A percentile compares a stretch with the other conserved stretches of the same genome.
These are phyloP conservation scores for Echinochloa phyllopogon DNA, from an alignment of 176 grass and related monocot species.

Conservation along the genomic window DNA sequence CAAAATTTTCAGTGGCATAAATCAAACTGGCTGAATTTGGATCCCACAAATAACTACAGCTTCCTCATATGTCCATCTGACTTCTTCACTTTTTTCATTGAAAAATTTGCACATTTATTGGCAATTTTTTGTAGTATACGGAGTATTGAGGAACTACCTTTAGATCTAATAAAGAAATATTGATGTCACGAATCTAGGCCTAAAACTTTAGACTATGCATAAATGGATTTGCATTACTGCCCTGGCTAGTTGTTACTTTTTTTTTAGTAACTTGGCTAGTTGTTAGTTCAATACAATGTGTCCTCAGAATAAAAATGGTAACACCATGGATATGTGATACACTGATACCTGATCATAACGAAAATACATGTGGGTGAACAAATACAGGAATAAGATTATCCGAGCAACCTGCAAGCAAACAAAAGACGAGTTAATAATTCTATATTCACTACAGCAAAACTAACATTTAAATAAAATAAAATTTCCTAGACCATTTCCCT, in stretches of 20 bases:
- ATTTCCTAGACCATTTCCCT: background rate
- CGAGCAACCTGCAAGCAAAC: conserved; percentile 66
- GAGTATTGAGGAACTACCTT: background rate
- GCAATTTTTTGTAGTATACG: background rate
- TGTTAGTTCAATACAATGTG: background rate
- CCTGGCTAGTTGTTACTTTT: conserved; percentile 3
- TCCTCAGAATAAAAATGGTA: background rate
- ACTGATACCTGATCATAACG: conserved; percentile 76
- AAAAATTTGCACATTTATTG: background rate
- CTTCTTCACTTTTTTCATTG: background rate
- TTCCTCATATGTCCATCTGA: background rate
- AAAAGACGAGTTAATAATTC: conserved; percentile 13
- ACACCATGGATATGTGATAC: background rate
- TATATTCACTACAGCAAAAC: background rate
- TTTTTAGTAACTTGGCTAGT: too few species aligned
- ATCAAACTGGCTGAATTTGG: background rate
- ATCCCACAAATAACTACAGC: background rate
- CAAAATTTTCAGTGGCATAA: background rate
- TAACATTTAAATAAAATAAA: background rate
- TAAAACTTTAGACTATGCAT: background rate
- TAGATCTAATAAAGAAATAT: background rate
- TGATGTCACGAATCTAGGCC: background rate
- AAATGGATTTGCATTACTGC: background rate
- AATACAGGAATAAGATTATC: conserved; percentile 77
- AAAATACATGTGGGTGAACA: conserved; percentile 75